Evolutionary conservation across 371 early-diverging fungal species (phyloP), one percentile per base, ranked within the genome.

Genomic region (Mucor sp.): DNA sequence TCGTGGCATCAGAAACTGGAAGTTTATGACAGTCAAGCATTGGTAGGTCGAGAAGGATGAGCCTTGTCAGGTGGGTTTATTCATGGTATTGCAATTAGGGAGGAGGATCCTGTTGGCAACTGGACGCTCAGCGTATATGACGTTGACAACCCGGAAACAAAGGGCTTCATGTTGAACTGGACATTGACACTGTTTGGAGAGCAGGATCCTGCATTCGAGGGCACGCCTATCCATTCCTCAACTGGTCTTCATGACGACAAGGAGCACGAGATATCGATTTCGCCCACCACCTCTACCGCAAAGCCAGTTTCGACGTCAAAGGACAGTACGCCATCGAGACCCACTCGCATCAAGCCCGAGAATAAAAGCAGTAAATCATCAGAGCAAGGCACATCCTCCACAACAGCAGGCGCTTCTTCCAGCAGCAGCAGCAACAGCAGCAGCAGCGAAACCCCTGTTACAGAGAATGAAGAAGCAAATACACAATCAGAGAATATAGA

Each of bases 21-120:
- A 93, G n/a, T 93, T 97, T 62, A 95, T 95, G 95, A 88, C 87
- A 41, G 96, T 98, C 35, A 94, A 92, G 80, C 97, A 97, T 69
- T 99, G 99, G 99, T 93, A 80, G 69, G 83, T 57, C 21, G 0
- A 58, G n/a, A 17, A 12, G n/a, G 17, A 11, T 4, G 39, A 30
- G 47, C 1, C 12, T 27, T 37, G 6, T 25, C 23, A 17, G 6
- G 23, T 14, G 6, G 30, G 1, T 17, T n/a, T 30, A 9, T 47
- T 35, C 8, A 25, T 19, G n/a, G 17, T 19, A 44, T 25, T 33
- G 23, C 15, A n/a, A 32, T 5, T 55, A 70, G 94, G 94, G 95
- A 91, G 68, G 98, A 97, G 66, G 67, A 84, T 39, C 91, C 92
- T 11, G 68, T 89, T 4, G 98, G 99, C 41, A 71, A 71, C 11